Evolutionary conservation across 164 flowering plant genomes (phyloP), one percentile per base, ranked within the genome.

Genomic region (Nymphaea thermarum): DNA sequence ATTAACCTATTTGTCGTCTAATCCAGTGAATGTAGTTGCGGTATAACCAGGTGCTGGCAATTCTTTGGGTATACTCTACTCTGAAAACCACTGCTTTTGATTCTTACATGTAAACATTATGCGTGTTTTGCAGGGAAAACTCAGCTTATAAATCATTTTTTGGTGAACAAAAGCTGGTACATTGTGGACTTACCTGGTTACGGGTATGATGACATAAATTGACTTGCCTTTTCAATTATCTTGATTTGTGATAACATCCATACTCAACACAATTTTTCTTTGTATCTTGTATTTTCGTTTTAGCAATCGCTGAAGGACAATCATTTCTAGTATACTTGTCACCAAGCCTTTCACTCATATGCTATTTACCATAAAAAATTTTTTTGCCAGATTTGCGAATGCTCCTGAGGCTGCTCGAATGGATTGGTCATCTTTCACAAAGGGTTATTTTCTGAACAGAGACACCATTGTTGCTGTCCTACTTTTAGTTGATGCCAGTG

Each of bases 161-260:
- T 90, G 80, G 88, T 90, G 71, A 93, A 93, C 69, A 89, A 85
- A 67, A 86, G 92, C 64, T 93, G 98, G 98, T 89, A 88, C 71
- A 73, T 93, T 66, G 98, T 93, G 74, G 97, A 90, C 80, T 83
- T 93, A 85, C 98, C 98, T 71, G 98, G 98, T 67, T 93, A 93
- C 71, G 97, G 97, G 98, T 93, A 77, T 72, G 55, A 25, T 25
- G 36, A 25, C 36, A 25, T 25, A 25, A 25, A 25, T 25, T 25
- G 36, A 25, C 36, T 25, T 25, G 36, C 36, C 36, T 25, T 25
- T 25, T 25, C 36, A 25, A 25, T 25, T 25, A 25, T 25, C 36
- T 25, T 25, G 36, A 25, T 25, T 25, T 25, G 36, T 25, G 5
- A 47, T 47, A 6, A 14, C 55, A 6, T 47, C 55, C 7, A 7